Percentiles rank a stretch among this genome's conserved stretches.
These are phyloP conservation scores for Aureobasidium sp. DNA, from an alignment of 2,329 filamentous ascomycete genomes.

Conservation along the genomic window DNA sequence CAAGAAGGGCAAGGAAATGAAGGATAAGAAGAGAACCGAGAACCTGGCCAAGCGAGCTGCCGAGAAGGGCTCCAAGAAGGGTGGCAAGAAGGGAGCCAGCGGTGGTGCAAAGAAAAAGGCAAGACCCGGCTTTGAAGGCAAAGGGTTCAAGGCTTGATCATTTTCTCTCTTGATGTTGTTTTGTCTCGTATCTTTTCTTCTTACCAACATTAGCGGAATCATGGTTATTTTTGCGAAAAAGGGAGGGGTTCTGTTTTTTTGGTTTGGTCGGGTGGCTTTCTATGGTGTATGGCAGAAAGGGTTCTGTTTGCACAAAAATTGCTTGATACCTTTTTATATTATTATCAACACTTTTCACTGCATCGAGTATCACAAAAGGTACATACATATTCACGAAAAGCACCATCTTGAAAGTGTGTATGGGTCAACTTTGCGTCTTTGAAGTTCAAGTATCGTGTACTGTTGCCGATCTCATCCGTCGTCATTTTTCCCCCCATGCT, in stretches of 20 bases:
- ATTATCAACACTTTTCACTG: not conserved
- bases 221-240: constrained; percentile 7
- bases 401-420: no score
- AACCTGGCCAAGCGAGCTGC: constrained; percentile 66
- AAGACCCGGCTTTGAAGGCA: constrained; percentile 56
- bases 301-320: constrained; percentile 2
- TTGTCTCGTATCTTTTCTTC: not conserved
- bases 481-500: no score
- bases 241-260: not conserved
- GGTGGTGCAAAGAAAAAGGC: constrained; percentile 48
- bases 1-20: constrained; percentile 41
- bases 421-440: no score
- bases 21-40: constrained; percentile 44
- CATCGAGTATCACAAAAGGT: no score
- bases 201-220: constrained; percentile 1
- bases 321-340: constrained; percentile 5
- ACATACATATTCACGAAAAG: no score
- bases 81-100: constrained; percentile 60
- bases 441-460: not conserved
- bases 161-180: not conserved
- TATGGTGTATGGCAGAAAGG: not conserved
- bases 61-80: constrained; percentile 67
- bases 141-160: constrained; percentile 40
- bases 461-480: not conserved
- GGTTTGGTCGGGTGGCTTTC: not conserved